Evolutionary conservation across 805 yeast genomes (phyloP), one percentile per base, ranked within the genome.

Genomic region (Ogataea pilisensis): DNA sequence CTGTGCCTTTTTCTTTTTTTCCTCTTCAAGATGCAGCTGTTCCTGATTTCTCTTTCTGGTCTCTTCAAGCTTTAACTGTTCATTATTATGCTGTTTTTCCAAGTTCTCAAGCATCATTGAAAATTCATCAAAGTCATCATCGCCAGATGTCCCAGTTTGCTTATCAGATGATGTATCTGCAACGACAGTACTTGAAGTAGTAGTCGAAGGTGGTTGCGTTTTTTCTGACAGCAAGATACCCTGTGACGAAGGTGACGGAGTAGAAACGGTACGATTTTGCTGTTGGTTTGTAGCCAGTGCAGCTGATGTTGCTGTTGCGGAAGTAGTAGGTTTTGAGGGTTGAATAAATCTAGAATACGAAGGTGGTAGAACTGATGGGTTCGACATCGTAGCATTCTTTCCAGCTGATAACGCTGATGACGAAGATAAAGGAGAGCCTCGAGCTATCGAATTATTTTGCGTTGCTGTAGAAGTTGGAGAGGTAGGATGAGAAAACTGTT

Each of bases 31-130:
- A 19, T 20, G 37, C 25, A 18, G 35, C 19, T 32, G 33, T 31
- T 21, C 27, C 28, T 35, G n/a, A n/a, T n/a, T 24, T 18, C 4
- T 18, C 26, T 4, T 27, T 33, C 14, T 17, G n/a, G 25, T 21
- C 20, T 20, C 19, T 11, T n/a, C 26, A 21, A 36, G 26, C 39
- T 36, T 40, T 31, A 29, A 28, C 33, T 45, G 44, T 14, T 49
- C 54, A 4, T 41, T 30, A 13, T 50, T 43, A 31, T 48, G 48
- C 34, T 46, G 43, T 17, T 46, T 40, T 31, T 52, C 54, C 18
- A 52, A 38, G 27, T 44, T 43, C 16, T 53, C 58, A 38, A 55
- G 30, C 49, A 54, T 48, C 48, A 45, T 42, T 16, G 45, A 48
- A 21, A 53, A 44, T 30, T 52, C 58, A 9, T 46, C 30, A 21